Base-by-base conservation (phyloP, 2,329 filamentous ascomycete genomes). In the Xenoacremonium recifei region DNA sequence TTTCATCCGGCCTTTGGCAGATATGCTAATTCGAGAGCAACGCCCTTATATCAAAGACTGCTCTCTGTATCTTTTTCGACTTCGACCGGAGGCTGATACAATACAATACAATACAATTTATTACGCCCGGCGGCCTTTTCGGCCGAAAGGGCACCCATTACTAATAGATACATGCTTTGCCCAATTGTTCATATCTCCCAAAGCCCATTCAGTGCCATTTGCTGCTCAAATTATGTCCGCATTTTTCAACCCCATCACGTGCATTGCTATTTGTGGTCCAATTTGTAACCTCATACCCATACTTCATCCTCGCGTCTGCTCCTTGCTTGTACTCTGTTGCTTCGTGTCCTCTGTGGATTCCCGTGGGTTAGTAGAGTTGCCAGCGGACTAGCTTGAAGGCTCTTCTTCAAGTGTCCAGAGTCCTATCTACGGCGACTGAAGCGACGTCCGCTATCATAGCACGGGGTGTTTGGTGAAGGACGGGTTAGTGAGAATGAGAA, bases 321-420 rank as follows among this genome's bases (percentile, higher is more conserved):
- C 23, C 23, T 27, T 27, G 13, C 7, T 27, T 27, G 13, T 27
- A 13, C 23, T 27, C 13, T 27, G 7, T 13, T 27, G 23, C 23
- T 27, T 13, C 23, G 23, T 27, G 13, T 27, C 9, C 23, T 27
- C 17, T 39, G 25, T 17, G 23, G 16, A 12, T 39, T 31, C 37
- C 37, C 29, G 30, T 40, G 29, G 12, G 21, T 34, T 34, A 33
- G 20, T 25, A 33, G 13, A 12, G 16, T 40, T 40, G 21, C 21
- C 19, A 42, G 39, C 39, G 33, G 32, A 37, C 33, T 36, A 42
- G 23, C 39, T 37, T 37, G 39, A 42, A 40, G 30, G 19, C 39
- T 40, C 16, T 40, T 40, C 39, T 35, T 27, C 23, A 40, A 35
- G 39, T 29, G 31, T 35, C 36, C 25, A 35, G 32, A 29, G 32